Conservation (phyloP, 1,284 basidiomycete genomes). For the Melanopsichium pennsylvanicum region DNA sequence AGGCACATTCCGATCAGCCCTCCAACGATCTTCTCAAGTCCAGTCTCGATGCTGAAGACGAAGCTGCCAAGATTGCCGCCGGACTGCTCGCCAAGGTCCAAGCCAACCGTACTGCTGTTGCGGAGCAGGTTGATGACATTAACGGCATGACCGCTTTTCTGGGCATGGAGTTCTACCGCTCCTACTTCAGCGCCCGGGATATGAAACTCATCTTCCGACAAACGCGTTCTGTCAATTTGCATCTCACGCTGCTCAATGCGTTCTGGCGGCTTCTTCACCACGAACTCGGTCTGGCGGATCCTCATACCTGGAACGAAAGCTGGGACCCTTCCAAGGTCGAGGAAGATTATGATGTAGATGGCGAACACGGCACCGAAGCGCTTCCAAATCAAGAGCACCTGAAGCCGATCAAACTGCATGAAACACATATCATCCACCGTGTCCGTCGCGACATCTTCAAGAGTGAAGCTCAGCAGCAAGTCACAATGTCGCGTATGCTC, state of each 20-base stretch:
- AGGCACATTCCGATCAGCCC: constrained; percentile 1
- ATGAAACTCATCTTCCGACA: constrained; percentile 50
- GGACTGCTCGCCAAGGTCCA: constrained; percentile 15
- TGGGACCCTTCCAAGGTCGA: constrained; percentile 14
- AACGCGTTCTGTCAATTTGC: constrained; percentile 25
- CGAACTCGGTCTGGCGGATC: constrained; percentile 25
- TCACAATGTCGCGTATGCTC: constrained; percentile 70
- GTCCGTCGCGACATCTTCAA: constrained; percentile 67
- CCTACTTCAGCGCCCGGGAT: constrained; percentile 67
- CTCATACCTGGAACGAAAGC: constrained; percentile 10
- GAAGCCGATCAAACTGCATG: constrained; percentile 66
- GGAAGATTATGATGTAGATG: constrained; percentile 30
- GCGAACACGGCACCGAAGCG: constrained; percentile 60
- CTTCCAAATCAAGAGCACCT: constrained; percentile 40
- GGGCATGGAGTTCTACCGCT: constrained; percentile 67
- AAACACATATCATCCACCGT: constrained; percentile 39
- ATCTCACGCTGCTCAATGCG: constrained; percentile 25
- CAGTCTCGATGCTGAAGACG: constrained; percentile 21
- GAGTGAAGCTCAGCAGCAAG: constrained; percentile 67
- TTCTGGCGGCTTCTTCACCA: constrained; percentile 36
- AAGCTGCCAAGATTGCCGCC: constrained; percentile 14
- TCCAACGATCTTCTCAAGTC: constrained; percentile 13
- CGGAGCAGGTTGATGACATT: constrained; percentile 24
- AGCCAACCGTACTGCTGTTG: constrained; percentile 9
- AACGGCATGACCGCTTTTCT: constrained; percentile 37